Evolutionary conservation across 2,329 filamentous ascomycete genomes (phyloP).

Genomic region (Colletotrichum lentis): DNA sequence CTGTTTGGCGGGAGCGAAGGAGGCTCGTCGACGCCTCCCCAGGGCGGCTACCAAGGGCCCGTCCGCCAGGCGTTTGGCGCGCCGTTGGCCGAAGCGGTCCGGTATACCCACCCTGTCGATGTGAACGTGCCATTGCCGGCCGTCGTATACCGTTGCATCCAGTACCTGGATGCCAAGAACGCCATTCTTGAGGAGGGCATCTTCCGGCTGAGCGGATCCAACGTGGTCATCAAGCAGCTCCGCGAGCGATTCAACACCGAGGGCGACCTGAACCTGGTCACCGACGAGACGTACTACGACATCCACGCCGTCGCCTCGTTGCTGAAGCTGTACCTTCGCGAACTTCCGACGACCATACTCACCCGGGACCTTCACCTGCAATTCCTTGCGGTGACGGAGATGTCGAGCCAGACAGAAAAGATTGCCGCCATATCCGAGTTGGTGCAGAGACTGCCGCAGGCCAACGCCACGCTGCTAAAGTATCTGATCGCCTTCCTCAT

Average conservation of each 20-base stretch:
- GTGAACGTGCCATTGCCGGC: slow-evolving; percentile 81
- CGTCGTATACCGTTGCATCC: slow-evolving; percentile 93
- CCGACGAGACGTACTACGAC: slow-evolving; percentile 87
- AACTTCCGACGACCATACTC: slow-evolving; percentile 88
- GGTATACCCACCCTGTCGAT: slow-evolving; percentile 77
- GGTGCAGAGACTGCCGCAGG: slow-evolving; percentile 78
- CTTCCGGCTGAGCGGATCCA: slow-evolving; percentile 96
- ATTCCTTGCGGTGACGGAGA: slow-evolving; percentile 84
- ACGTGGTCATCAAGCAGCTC: slow-evolving; percentile 88
- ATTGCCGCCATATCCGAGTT: slow-evolving; percentile 78
- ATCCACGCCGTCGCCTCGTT: slow-evolving; percentile 95
- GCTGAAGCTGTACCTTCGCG: slow-evolving; percentile 91
- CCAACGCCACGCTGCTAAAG: slow-evolving; percentile 82
- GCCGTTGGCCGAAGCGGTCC: slow-evolving; percentile 84
- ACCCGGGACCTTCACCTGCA: slow-evolving; percentile 90
- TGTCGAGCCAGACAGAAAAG: slow-evolving; percentile 78
- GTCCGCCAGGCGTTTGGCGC: slow-evolving; percentile 83
- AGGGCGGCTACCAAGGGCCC: slow-evolving; percentile 59
- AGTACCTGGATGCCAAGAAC: slow-evolving; percentile 86
- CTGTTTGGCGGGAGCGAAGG: slow-evolving; percentile 60
- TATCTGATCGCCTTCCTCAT: slow-evolving; percentile 90
- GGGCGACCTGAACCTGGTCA: slow-evolving; percentile 86
- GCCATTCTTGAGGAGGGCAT: slow-evolving; percentile 91
- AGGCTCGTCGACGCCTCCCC: slow-evolving; percentile 54
- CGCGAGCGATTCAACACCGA: slow-evolving; percentile 94